These are phyloP conservation scores for Penicillium sp. DNA, from an alignment of 2,329 filamentous ascomycete genomes.

Conservation along the genomic window DNA sequence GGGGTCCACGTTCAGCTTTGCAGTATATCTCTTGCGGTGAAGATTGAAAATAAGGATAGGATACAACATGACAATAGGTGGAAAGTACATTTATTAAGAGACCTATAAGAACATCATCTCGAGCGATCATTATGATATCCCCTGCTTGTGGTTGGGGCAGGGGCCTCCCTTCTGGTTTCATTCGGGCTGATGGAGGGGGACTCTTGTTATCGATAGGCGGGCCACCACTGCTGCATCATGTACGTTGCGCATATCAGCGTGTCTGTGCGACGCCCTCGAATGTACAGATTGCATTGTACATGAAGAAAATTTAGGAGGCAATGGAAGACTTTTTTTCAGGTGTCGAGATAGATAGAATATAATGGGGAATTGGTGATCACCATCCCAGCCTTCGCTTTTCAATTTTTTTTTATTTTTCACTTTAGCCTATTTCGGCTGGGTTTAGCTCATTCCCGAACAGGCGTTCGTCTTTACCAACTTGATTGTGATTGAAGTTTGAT, in stretches of 20 bases:
- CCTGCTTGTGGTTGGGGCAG: neutral
- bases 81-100: neutral
- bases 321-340: neutral
- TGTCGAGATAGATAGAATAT: neutral
- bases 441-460: slow-evolving; percentile 4
- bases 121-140: neutral
- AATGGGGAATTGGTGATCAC: neutral
- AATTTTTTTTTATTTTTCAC: neutral
- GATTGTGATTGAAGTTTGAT: neutral
- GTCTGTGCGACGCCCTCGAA: slow-evolving; percentile 15
- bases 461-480: slow-evolving; percentile 2
- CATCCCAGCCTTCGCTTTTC: slow-evolving; percentile 19
- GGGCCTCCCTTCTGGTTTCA: neutral
- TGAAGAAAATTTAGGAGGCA: neutral
- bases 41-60: neutral
- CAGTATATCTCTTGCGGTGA: neutral
- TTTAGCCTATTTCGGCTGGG: neutral
- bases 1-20: neutral
- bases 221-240: slow-evolving; percentile 13
- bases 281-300: slow-evolving; percentile 2
- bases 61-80: neutral
- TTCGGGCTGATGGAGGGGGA: slow-evolving; percentile 29
- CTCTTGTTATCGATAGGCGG: slow-evolving; percentile 33
- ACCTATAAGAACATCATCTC: neutral
- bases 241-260: slow-evolving; percentile 9